A percentile compares a stretch with the other conserved stretches of the same genome.
Conservation (phyloP, 208 protist genomes). For the Borovskyia barvae region DNA sequence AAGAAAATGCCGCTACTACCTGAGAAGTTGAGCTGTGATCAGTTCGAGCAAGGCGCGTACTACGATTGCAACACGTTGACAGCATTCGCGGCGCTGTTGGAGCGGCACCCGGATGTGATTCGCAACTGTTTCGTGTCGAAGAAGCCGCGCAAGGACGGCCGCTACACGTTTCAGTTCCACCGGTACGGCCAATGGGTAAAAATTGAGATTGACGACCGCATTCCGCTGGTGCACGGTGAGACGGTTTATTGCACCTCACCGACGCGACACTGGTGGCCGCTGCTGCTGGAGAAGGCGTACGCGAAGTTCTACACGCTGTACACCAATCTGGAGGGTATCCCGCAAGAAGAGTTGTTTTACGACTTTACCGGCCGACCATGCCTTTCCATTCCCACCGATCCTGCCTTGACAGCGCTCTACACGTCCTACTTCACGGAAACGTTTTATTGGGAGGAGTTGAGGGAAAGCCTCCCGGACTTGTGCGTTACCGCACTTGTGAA, state of each 20-base stretch:
- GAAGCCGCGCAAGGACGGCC: conserved; percentile 51
- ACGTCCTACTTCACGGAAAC: conserved; percentile 41
- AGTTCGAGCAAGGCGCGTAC: conserved; percentile 64
- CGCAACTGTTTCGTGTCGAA: conserved; percentile 48
- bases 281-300: conserved; percentile 72
- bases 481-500: conserved; percentile 34
- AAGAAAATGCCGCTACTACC: conserved; percentile 56
- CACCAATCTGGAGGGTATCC: conserved; percentile 48
- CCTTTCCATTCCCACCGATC: conserved; percentile 38
- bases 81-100: conserved; percentile 46
- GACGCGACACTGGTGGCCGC: conserved; percentile 70
- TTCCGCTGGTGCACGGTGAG: conserved; percentile 46
- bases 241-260: conserved; percentile 66
- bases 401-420: conserved; percentile 28
- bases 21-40: conserved; percentile 34
- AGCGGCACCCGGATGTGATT: conserved; percentile 49
- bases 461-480: conserved; percentile 10
- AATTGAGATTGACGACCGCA: conserved; percentile 62
- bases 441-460: conserved; percentile 44
- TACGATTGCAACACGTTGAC: conserved; percentile 60
- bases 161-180: conserved; percentile 68
- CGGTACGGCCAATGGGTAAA: conserved; percentile 62
- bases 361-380: conserved; percentile 64
- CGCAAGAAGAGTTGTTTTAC: conserved; percentile 58
- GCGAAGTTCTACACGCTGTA: conserved; percentile 86